Evolutionary conservation across 306 rosid genomes (phyloP), one percentile per base, ranked within the genome.

Genomic region (Lablab purpureus): DNA sequence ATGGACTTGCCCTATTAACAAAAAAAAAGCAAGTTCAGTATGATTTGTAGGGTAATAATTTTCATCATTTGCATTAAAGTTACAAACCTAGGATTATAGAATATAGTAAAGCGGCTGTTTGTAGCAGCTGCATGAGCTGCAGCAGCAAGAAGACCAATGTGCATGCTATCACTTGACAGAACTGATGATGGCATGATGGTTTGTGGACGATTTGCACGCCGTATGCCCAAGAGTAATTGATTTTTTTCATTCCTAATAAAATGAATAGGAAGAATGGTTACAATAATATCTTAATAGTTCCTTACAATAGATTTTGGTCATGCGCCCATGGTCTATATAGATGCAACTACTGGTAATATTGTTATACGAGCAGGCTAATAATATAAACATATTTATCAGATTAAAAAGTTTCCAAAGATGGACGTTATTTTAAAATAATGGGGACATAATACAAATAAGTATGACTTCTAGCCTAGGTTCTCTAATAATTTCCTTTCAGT

Each of bases 71-170:
- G 18, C 63, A 36, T 40, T 40, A 36, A 75, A 49, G 73, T 76
- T 50, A 66, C 88, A 80, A 21, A 85, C 93, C 91, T 85, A 28
- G 93, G 93, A 82, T 89, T 89, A 74, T 81, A 89, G 62, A 89
- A 89, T 63, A 89, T 85, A 22, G 93, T 87, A 74, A 89, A 89
- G 55, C 88, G 93, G 67, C 91, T 90, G 74, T 88, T 90, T 49
- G 95, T 90, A 37, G 93, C 89, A 56, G 93, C 91, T 50, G 93
- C 93, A 82, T 89, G 91, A 73, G 93, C 93, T 28, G 93, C 93
- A 74, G 95, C 95, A 84, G 95, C 95, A 80, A 90, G 95, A 80
- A 90, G 95, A 77, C 95, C 95, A 71, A 90, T 87, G 81, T 90
- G 95, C 95, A 90, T 90, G 86, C 95, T 90, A 74, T 88, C 95